Evolutionary conservation across 2,329 filamentous ascomycete species (phyloP).

Genomic region (Leptographium galeiforme): DNA sequence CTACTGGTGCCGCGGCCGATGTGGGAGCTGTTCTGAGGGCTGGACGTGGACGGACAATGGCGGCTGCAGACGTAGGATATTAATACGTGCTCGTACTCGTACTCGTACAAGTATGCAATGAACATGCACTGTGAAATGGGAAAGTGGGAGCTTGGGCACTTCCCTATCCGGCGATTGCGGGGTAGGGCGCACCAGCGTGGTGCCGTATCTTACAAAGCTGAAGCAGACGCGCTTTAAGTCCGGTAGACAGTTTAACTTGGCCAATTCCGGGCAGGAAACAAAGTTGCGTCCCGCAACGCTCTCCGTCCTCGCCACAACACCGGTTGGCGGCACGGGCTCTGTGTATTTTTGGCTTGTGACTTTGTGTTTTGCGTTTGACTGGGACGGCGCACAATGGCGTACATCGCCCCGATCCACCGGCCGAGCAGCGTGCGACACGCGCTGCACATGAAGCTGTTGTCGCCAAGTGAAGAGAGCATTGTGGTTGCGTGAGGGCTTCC

Average conservation of each 20-base stretch:
- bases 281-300: no score
- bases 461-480: constrained; percentile 63
- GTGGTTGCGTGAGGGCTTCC: constrained; percentile 58
- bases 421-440: constrained; percentile 88
- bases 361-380: no score
- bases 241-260: not conserved
- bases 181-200: not conserved
- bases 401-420: constrained; percentile 83
- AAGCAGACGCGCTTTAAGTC: not conserved
- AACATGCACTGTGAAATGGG: not conserved
- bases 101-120: no score
- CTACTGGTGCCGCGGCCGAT: constrained; percentile 41
- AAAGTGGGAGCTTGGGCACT: no score
- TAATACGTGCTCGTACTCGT: no score
- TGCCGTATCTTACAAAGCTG: no score
- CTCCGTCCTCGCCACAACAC: not conserved
- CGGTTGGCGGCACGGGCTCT: not conserved
- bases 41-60: not conserved
- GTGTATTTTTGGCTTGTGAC: no score
- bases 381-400: constrained; percentile 53
- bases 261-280: no score
- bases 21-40: constrained; percentile 41
- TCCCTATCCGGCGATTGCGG: not conserved
- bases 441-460: constrained; percentile 63
- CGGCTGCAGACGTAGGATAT: no score